Percentiles rank a stretch among this genome's conserved stretches.
phyloP scores from a whole-genome alignment of 148 eudicot genomes.

The Amaranthus hypochondriacus region DNA sequence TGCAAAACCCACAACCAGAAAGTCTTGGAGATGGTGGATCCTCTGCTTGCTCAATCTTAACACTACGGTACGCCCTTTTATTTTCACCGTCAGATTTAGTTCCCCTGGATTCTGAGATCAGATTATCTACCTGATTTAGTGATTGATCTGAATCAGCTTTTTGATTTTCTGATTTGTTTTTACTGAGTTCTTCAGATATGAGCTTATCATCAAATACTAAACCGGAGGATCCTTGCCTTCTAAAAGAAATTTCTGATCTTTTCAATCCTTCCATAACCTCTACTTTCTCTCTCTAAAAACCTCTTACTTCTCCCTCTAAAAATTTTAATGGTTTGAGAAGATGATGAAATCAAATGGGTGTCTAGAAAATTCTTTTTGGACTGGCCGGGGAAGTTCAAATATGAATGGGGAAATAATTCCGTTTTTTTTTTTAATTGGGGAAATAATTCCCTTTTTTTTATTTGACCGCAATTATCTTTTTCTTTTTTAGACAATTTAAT shows the following conservation, averaged over 20 bases:
- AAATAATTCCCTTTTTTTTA: too few relatives aligned
- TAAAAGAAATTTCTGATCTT: conserved; percentile 59
- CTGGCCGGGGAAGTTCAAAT: not conserved
- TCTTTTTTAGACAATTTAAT: too few relatives aligned
- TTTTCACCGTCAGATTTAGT: conserved; percentile 30
- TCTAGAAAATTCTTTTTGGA: conserved; percentile 16
- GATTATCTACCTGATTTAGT: conserved; percentile 10
- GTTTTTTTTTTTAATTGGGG: too few relatives aligned
- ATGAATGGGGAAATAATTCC: conserved; percentile 6
- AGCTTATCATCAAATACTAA: conserved; percentile 72
- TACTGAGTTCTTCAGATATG: conserved; percentile 38
- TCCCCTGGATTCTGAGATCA: conserved; percentile 20
- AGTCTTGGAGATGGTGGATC: conserved; percentile 83
- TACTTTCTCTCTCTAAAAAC: not conserved
- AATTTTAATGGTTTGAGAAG: not conserved
- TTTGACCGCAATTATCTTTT: too few relatives aligned
- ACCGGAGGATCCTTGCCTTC: conserved; percentile 82
- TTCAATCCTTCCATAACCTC: conserved; percentile 52
- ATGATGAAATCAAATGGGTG: not conserved
- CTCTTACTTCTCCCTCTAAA: too few relatives aligned
- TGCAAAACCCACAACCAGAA: conserved; percentile 56
- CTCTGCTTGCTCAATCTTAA: conserved; percentile 41
- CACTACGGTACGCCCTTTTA: conserved; percentile 20
- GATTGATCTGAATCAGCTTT: not conserved
- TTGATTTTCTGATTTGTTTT: not conserved